Base-by-base conservation (phyloP, 169 alveolate genomes). In the Plasmodium relictum region DNA sequence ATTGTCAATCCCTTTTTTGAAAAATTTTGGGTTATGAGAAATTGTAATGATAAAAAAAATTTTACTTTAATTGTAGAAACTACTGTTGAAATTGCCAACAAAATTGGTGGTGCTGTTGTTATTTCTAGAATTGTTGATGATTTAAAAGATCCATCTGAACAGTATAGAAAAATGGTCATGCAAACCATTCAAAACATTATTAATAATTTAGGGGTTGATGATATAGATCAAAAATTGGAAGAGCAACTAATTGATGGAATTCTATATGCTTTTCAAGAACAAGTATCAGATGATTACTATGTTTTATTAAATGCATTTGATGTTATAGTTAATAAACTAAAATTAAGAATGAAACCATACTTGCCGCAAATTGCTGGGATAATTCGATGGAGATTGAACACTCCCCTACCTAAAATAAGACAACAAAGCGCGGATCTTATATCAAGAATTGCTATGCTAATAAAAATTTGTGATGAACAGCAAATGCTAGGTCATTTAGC, bases 341-440 rank as follows among this genome's bases (percentile, higher is more conserved):
- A 99, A 26, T 93, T 96, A n/a, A 97, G 99, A 87, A 97, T 98
- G 72, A 98, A 98, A 92, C 99, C 99, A 0, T 98, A 98, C 92
- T 91, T 99, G 73, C 99, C 99, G 4, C 98, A 98, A 92, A 97
- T 99, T 42, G 98, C 99, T 50, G 99, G 99, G n/a, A 97, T 98
- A 44, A 97, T 98, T 61, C 96, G 98, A 83, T 98, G 99, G 99
- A 96, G 99, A 89, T 96, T 98, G 50, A 97, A 97, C 54, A 97
- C 98, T 48, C 98, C 99, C 24, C 95, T 99, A 41, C 99, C 99
- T 14, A 96, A 98, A 66, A 98, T 98, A 31, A 95, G 99, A 71
- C 99, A 98, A 93, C 99, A 98, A 90, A 99, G 99, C 18, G 99
- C 99, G 0, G 99, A 99, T 92, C 95, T 99, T 52, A 97, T 99